A percentile compares a stretch with the other conserved stretches of the same genome.
Conservation (phyloP, 805 yeast species). For the Kregervanrija pseudodelftensis region DNA sequence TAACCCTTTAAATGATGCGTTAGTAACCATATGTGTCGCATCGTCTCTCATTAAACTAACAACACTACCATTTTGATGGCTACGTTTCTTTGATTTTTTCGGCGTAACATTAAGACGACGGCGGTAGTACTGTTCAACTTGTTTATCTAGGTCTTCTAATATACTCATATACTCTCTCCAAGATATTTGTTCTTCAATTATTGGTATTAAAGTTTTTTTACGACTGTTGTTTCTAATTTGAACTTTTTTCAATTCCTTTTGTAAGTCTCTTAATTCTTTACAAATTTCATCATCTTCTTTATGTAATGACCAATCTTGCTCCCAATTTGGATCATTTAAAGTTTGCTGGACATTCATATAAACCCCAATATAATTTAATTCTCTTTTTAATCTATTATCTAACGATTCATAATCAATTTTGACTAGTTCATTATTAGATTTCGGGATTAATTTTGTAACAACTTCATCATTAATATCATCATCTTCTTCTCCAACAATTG, state of each 20-base stretch:
- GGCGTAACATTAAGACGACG: conserved; percentile 70
- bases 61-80: conserved; percentile 15
- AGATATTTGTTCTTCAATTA: conserved; percentile 82
- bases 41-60: conserved; percentile 21
- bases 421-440: conserved; percentile 38
- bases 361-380: conserved; percentile 84
- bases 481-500: conserved; percentile 51
- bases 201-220: conserved; percentile 58
- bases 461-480: conserved; percentile 4
- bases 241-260: conserved; percentile 55
- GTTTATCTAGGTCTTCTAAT: conserved; percentile 90
- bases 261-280: conserved; percentile 70
- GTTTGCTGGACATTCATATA: conserved; percentile 54
- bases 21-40: conserved; percentile 61
- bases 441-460: conserved; percentile 13
- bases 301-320: conserved; percentile 67
- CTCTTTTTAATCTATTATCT: conserved; percentile 84
- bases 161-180: conserved; percentile 92
- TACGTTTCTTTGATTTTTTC: conserved; percentile 53
- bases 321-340: conserved; percentile 29
- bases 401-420: conserved; percentile 50
- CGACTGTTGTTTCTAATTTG: conserved; percentile 59
- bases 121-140: conserved; percentile 88
- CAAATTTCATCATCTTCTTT: conserved; percentile 94
- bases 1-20: conserved; percentile 68